These are phyloP conservation scores for Colletotrichum paranaense DNA, from an alignment of 2,329 filamentous ascomycete genomes.

Conservation along the genomic window DNA sequence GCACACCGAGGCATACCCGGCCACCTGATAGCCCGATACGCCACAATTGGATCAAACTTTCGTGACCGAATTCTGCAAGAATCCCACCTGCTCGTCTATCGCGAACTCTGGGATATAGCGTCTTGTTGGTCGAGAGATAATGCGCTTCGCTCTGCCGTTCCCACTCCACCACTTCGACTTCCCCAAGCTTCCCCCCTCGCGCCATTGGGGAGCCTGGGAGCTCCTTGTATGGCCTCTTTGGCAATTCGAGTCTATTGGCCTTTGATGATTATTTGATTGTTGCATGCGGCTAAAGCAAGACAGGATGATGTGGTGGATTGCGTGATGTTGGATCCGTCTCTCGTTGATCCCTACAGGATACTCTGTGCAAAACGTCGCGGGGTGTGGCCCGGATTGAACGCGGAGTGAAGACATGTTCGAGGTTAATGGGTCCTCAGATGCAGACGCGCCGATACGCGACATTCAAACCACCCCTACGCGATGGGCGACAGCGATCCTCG, in stretches of 20 bases:
- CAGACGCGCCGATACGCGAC: slow-evolving; percentile 30
- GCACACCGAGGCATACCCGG: neutral
- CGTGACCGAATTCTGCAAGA: slow-evolving; percentile 19
- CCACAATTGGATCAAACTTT: slow-evolving; percentile 22
- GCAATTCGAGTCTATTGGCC: neutral
- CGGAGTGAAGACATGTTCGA: slow-evolving; percentile 14
- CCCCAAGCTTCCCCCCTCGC: neutral
- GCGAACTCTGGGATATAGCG: slow-evolving; percentile 5
- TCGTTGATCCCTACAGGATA: neutral
- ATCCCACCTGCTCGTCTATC: slow-evolving; percentile 21
- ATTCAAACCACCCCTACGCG: slow-evolving; percentile 23
- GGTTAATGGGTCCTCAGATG: slow-evolving; percentile 6
- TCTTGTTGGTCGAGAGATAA: slow-evolving; percentile 8
- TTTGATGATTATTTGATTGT: neutral
- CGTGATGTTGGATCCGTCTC: slow-evolving; percentile 8
- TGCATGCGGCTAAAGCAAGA: slow-evolving; percentile 29
- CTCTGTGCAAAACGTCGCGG: slow-evolving; percentile 3
- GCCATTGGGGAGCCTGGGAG: slow-evolving; percentile 6
- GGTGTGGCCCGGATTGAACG: neutral
- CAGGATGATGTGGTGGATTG: slow-evolving; percentile 9
- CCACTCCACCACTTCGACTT: slow-evolving; percentile 3
- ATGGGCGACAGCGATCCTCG: slow-evolving; percentile 23
- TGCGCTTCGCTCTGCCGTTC: slow-evolving; percentile 5
- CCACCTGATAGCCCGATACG: slow-evolving; percentile 3
- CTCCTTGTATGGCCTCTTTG: neutral